Evolutionary conservation across 73 alveolate species (phyloP).

Genomic region (Paramecium tetraurelia): DNA sequence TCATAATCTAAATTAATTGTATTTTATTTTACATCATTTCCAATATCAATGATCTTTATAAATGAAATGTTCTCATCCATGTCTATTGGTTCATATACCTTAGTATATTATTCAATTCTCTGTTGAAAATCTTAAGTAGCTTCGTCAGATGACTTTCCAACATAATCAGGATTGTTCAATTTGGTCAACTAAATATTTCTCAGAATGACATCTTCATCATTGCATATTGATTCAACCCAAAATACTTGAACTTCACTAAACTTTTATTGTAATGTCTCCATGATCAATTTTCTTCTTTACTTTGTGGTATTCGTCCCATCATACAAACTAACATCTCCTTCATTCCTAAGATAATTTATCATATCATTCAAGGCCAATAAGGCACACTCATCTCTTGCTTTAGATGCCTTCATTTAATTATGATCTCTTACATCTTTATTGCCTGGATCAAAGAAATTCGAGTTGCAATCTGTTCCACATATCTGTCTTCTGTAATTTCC

Average conservation of each 20-base stretch:
- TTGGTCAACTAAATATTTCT: constrained; percentile 45
- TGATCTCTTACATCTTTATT: not conserved
- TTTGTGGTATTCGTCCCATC: constrained; percentile 74
- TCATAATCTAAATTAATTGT: not conserved
- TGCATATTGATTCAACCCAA: constrained; percentile 70
- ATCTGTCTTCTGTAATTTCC: constrained; percentile 61
- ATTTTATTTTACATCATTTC: constrained; percentile 15
- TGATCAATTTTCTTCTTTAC: constrained; percentile 49
- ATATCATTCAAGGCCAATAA: constrained; percentile 61
- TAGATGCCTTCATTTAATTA: not conserved
- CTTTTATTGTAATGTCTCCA: not conserved
- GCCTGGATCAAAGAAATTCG: constrained; percentile 34
- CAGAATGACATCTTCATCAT: constrained; percentile 62
- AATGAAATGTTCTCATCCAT: constrained; percentile 36
- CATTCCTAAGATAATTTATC: constrained; percentile 56
- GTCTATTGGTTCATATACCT: constrained; percentile 50
- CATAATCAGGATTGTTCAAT: constrained; percentile 56
- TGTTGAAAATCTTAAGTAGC: constrained; percentile 28
- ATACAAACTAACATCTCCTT: constrained; percentile 75
- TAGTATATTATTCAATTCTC: constrained; percentile 31
- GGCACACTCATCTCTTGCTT: constrained; percentile 51
- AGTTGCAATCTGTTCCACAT: constrained; percentile 37
- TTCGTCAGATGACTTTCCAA: constrained; percentile 27
- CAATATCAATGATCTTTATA: constrained; percentile 57
- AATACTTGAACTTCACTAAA: constrained; percentile 10